Conservation (phyloP, 371 early-diverging fungal genomes). For the Mucor plumbeus region DNA sequence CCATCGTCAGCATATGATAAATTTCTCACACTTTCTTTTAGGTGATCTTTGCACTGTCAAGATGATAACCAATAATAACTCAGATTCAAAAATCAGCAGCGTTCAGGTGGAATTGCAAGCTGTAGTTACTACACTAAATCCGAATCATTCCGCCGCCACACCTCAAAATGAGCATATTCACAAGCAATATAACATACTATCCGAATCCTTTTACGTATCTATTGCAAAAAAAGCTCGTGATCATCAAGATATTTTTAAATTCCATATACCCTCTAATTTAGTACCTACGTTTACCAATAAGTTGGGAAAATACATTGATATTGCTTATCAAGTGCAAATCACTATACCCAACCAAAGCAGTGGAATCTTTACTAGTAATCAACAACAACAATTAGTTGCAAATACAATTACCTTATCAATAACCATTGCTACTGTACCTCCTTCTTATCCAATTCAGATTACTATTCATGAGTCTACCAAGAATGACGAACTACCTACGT, state of each 20-base stretch:
- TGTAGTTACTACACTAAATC: slow-evolving; percentile 19
- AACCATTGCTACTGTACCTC: slow-evolving; percentile 24
- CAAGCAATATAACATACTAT: slow-evolving; percentile 36
- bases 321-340: slow-evolving; percentile 37
- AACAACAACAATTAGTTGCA: background rate
- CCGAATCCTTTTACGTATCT: slow-evolving; percentile 38
- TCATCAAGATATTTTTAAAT: slow-evolving; percentile 40
- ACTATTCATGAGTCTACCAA: background rate
- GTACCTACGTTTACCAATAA: slow-evolving; percentile 39
- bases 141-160: slow-evolving; percentile 7
- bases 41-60: slow-evolving; percentile 50
- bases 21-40: slow-evolving; percentile 14
- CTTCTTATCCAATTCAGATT: slow-evolving; percentile 22
- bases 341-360: slow-evolving; percentile 22
- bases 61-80: slow-evolving; percentile 39
- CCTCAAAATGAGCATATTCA: slow-evolving; percentile 9
- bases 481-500: slow-evolving; percentile 31
- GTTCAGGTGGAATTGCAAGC: slow-evolving; percentile 40
- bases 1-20: background rate
- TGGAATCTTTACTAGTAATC: background rate
- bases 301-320: slow-evolving; percentile 33
- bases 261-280: slow-evolving; percentile 37
- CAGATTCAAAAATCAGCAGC: slow-evolving; percentile 41
- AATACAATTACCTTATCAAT: slow-evolving; percentile 17
- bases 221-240: slow-evolving; percentile 34